Evolutionary conservation across 192 early-diverging fungal genomes (phyloP).

Genomic region (Podila minutissima): DNA sequence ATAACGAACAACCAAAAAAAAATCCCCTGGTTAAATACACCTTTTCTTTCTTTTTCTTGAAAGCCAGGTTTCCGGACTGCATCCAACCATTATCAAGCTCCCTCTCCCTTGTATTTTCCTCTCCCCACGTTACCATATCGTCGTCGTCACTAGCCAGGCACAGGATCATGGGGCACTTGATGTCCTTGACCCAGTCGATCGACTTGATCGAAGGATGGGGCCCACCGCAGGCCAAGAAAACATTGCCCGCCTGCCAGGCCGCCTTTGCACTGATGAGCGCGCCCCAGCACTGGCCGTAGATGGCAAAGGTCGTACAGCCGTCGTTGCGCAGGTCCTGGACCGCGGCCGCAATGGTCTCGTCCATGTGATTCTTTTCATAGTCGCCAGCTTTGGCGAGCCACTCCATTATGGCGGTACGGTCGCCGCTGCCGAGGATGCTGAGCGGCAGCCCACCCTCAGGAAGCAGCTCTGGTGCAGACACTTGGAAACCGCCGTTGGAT

Average conservation of each 20-base stretch:
- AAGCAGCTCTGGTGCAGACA: constrained; percentile 73
- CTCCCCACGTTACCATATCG: constrained; percentile 52
- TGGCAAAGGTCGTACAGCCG: constrained; percentile 56
- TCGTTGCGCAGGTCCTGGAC: constrained; percentile 48
- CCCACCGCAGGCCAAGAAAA: constrained; percentile 61
- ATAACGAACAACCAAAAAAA: neutral
- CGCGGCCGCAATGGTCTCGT: constrained; percentile 6
- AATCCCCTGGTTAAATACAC: neutral
- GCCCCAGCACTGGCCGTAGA: constrained; percentile 80
- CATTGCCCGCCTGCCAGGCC: constrained; percentile 47
- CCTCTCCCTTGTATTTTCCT: neutral
- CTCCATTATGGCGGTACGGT: constrained; percentile 21
- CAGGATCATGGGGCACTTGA: constrained; percentile 67
- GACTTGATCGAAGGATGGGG: constrained; percentile 70
- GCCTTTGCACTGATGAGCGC: constrained; percentile 61
- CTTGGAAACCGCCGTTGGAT: constrained; percentile 59
- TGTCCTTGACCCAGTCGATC: constrained; percentile 54
- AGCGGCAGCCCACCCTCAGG: constrained; percentile 47
- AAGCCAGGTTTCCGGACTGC: neutral
- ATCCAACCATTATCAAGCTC: neutral
- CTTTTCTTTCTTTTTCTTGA: too few species aligned
- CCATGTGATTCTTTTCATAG: constrained; percentile 15
- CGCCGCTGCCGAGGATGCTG: constrained; percentile 11
- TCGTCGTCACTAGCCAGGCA: constrained; percentile 71
- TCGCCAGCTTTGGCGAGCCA: constrained; percentile 32